Evolutionary conservation across 345 rosid species (phyloP), one percentile per base, ranked within the genome.

Genomic region (Lumnitzera racemosa): DNA sequence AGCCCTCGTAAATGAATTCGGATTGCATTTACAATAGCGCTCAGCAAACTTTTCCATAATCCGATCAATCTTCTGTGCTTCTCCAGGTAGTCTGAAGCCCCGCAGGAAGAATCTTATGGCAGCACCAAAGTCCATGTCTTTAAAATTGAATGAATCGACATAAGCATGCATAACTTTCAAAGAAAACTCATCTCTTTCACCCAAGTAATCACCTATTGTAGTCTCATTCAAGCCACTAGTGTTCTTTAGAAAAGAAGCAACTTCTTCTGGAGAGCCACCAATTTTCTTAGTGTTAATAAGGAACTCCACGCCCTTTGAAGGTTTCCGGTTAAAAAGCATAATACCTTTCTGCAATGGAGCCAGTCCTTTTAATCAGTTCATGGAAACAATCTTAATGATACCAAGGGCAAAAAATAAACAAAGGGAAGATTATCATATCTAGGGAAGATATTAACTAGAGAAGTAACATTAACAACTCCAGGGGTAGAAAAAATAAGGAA

Each of bases 31-130:
- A 69, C 96, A 92, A 69, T 80, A 92, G 70, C 97, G 90, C 72
- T 92, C 98, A 46, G 96, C 98, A 78, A 89, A 92, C 83, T 92
- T 89, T 69, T 89, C 96, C 96, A 92, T 87, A 52, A 92, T 85
- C 63, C 96, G 94, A 73, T 89, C 96, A 80, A 92, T 89, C 79
- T 92, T 92, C 80, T 92, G 97, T n/a, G 98, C 96, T 77, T 92
- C 98, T 68, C 96, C 96, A 16, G 97, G 98, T 64, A 92, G 77
- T 77, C 89, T 85, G 66, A 92, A 92, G 64, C 97, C 96, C 24
- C 81, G 73, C 36, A 92, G 75, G 82, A 92, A 89, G 80, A 85
- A 92, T 83, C 97, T 87, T 79, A 89, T 80, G 16, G 96, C 81
- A 71, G 83, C 91, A 59, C 91, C 97, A 84, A 89, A 92, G 76